Conservation (phyloP, 805 yeast species). For the Wickerhamiella bombiphila region DNA sequence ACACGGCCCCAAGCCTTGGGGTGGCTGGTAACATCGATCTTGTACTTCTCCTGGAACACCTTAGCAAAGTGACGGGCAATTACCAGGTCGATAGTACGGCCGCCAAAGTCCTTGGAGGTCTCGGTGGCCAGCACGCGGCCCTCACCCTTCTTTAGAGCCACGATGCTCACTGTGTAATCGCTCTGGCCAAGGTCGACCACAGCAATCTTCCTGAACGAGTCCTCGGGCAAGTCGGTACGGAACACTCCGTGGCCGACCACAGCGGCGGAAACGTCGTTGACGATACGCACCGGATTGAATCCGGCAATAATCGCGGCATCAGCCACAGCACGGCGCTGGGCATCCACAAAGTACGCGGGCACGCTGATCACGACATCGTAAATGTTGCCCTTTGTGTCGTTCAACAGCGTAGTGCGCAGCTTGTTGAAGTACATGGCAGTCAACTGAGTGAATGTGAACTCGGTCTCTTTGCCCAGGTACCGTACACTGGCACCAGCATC, state of each 20-base stretch:
- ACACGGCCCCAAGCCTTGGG: constrained; percentile 94
- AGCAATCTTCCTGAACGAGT: constrained; percentile 76
- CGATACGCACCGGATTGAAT: constrained; percentile 93
- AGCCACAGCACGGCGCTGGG: constrained; percentile 88
- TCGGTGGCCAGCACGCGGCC: constrained; percentile 84
- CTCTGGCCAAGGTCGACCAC: constrained; percentile 97
- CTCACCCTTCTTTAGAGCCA: constrained; percentile 91
- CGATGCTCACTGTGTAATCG: constrained; percentile 77
- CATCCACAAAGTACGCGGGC: constrained; percentile 94
- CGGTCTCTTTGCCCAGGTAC: constrained; percentile 61
- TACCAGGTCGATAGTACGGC: constrained; percentile 89
- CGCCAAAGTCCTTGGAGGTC: constrained; percentile 93
- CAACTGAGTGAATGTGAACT: constrained; percentile 78
- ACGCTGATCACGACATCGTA: constrained; percentile 87
- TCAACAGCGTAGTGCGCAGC: constrained; percentile 62
- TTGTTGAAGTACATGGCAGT: constrained; percentile 91
- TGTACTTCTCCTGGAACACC: constrained; percentile 80
- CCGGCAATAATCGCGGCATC: constrained; percentile 96
- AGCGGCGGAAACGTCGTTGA: constrained; percentile 95
- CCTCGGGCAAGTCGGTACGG: constrained; percentile 88
- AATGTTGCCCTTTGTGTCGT: constrained; percentile 70
- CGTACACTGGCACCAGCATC: constrained; percentile 75
- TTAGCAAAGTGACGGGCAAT: constrained; percentile 90
- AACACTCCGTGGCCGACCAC: constrained; percentile 99
- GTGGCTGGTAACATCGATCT: constrained; percentile 80